Evolutionary conservation across 768 basidiomycete species (phyloP).

Genomic region (Leccinum fibrillosum): DNA sequence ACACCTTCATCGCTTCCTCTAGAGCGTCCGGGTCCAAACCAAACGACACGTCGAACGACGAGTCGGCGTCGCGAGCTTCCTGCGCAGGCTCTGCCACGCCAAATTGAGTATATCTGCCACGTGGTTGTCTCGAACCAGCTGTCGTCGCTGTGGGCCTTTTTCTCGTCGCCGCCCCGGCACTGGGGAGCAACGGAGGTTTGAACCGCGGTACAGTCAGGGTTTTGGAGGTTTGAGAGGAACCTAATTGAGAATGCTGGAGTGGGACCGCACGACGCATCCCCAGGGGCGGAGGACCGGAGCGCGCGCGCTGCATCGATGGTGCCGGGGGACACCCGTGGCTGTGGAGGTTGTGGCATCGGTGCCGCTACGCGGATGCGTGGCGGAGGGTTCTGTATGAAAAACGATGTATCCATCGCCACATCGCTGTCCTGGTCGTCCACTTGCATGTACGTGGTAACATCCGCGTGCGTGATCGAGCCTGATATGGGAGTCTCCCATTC

Average conservation of each 20-base stretch:
- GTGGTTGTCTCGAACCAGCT: neutral
- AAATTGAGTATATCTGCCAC: neutral
- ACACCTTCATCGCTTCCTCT: constrained; percentile 32
- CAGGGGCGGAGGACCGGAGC: constrained; percentile 22
- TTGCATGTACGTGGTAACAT: constrained; percentile 13
- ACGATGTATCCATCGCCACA: constrained; percentile 18
- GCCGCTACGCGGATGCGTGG: neutral
- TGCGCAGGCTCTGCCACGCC: neutral
- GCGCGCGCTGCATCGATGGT: constrained; percentile 12
- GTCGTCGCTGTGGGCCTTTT: neutral
- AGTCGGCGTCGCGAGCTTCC: constrained; percentile 21
- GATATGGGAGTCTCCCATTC: constrained; percentile 10
- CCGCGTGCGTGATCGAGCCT: neutral
- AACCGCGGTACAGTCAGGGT: constrained; percentile 20
- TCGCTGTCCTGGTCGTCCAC: constrained; percentile 16
- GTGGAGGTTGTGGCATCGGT: constrained; percentile 1
- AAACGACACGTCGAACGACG: constrained; percentile 33
- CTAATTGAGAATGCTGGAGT: constrained; percentile 19
- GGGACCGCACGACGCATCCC: constrained; percentile 28
- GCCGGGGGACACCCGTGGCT: neutral
- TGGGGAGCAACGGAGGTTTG: constrained; percentile 26
- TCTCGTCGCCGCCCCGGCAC: neutral
- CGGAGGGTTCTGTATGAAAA: constrained; percentile 5
- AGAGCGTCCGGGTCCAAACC: constrained; percentile 27
- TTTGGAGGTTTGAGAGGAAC: constrained; percentile 20